Percentiles rank a stretch among this genome's conserved stretches.
Evolutionary conservation across 1,139 yeast genomes (phyloP).

Genomic region (Saccharomyces hybrid): DNA sequence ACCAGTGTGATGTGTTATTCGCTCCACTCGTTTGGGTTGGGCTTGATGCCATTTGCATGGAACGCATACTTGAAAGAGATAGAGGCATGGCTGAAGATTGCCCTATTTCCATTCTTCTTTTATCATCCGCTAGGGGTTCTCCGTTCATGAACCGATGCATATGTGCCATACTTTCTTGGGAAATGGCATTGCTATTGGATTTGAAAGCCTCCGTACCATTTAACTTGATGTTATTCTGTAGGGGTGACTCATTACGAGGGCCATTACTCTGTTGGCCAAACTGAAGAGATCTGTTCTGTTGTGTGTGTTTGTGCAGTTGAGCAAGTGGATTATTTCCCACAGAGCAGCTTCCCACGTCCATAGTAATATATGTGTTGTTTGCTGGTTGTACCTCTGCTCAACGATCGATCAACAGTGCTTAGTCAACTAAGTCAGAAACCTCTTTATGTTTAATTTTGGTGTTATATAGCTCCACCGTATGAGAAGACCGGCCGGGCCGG

Average conservation of each 20-base stretch:
- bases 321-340: constrained; percentile 73
- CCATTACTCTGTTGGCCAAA: neutral
- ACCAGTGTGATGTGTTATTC: constrained; percentile 9
- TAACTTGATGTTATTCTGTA: constrained; percentile 1
- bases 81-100: constrained; percentile 6
- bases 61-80: neutral
- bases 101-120: constrained; percentile 8
- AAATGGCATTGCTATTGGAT: constrained; percentile 1
- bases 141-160: constrained; percentile 6
- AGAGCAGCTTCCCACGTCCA: constrained; percentile 67
- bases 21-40: neutral
- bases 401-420: neutral
- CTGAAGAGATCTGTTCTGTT: constrained; percentile 33
- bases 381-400: neutral
- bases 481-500: neutral
- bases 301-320: constrained; percentile 47
- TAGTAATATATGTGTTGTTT: constrained; percentile 3
- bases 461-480: neutral
- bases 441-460: neutral
- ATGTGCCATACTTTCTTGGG: constrained; percentile 4
- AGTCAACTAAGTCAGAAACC: neutral
- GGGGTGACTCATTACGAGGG: neutral
- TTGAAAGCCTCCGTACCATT: neutral
- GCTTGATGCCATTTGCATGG: neutral
- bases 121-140: neutral